Evolutionary conservation across 73 alveolate genomes (phyloP).

Genomic region (Halteria grandinella): DNA sequence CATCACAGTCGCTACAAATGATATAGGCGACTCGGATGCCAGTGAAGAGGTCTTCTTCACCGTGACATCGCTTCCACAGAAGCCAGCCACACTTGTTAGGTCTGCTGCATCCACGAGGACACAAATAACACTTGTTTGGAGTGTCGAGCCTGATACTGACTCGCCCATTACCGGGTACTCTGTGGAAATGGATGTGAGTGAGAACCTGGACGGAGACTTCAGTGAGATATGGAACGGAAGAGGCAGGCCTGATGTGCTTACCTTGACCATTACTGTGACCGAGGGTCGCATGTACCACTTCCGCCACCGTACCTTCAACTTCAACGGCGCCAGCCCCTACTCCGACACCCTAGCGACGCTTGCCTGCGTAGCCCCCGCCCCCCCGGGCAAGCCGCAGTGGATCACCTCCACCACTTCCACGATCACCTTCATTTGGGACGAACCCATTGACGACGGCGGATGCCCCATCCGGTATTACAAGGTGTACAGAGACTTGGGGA

Average conservation of each 20-base stretch:
- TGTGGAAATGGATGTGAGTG: conserved; percentile 44
- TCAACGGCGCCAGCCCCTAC: conserved; percentile 54
- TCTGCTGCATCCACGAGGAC: conserved; percentile 37
- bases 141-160: conserved; percentile 50
- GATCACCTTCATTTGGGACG: conserved; percentile 69
- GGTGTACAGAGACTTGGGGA: conserved; percentile 69
- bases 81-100: conserved; percentile 10
- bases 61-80: conserved; percentile 25
- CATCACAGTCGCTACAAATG: conserved; percentile 28
- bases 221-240: conserved; percentile 45
- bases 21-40: conserved; percentile 32
- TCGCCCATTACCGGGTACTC: conserved; percentile 61
- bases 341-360: conserved; percentile 41
- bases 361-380: conserved; percentile 69
- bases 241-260: conserved; percentile 57
- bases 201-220: conserved; percentile 10
- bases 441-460: conserved; percentile 76
- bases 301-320: conserved; percentile 51
- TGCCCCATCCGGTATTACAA: conserved; percentile 65
- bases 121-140: conserved; percentile 24
- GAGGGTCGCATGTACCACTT: conserved; percentile 53
- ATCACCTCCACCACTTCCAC: conserved; percentile 56
- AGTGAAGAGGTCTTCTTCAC: background rate
- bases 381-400: conserved; percentile 53
- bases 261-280: conserved; percentile 11